phyloP scores from a whole-genome alignment of 2,329 filamentous ascomycete species.

The Stachybotrys elegans region DNA sequence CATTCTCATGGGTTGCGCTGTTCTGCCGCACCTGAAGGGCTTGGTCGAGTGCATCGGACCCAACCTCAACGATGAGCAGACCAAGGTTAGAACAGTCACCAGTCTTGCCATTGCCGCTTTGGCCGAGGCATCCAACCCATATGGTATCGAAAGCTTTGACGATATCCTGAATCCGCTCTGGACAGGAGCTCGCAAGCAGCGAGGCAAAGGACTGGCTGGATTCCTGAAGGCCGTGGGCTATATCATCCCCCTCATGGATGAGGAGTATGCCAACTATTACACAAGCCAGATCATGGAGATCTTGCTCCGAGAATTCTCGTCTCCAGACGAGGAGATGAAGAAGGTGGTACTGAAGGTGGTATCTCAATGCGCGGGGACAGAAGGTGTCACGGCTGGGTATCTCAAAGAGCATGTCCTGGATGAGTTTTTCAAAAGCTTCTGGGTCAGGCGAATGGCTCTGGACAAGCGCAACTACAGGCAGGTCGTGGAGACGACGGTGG shows the following conservation, averaged over 20 bases:
- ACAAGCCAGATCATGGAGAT: slow-evolving; percentile 99
- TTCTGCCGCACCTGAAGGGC: slow-evolving; percentile 91
- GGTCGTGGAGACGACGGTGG: slow-evolving; percentile 96
- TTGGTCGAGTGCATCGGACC: slow-evolving; percentile 94
- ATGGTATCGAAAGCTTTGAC: slow-evolving; percentile 98
- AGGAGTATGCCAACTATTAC: slow-evolving; percentile 99
- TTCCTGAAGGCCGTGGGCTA: slow-evolving; percentile 97
- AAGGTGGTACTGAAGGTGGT: slow-evolving; percentile 98
- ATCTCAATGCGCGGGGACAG: slow-evolving; percentile 89
- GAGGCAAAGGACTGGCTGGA: slow-evolving; percentile 90
- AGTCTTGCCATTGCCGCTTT: slow-evolving; percentile 91
- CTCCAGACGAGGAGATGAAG: slow-evolving; percentile 99
- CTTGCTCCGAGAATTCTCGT: slow-evolving; percentile 88
- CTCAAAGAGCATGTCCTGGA: slow-evolving; percentile 91
- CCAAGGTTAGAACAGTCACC: slow-evolving; percentile 94
- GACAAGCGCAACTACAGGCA: slow-evolving; percentile 98
- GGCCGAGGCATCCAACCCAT: slow-evolving; percentile 93
- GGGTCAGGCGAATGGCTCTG: slow-evolving; percentile 93
- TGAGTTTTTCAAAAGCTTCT: slow-evolving; percentile 99
- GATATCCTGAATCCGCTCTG: slow-evolving; percentile 95
- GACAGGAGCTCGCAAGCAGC: slow-evolving; percentile 93
- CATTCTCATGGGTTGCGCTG: slow-evolving; percentile 96
- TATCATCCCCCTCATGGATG: slow-evolving; percentile 98
- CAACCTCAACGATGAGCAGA: slow-evolving; percentile 95
- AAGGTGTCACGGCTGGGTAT: slow-evolving; percentile 91